Evolutionary conservation across 805 yeast genomes (phyloP).

Genomic region (Vanderwaltozyma yarrowii): DNA sequence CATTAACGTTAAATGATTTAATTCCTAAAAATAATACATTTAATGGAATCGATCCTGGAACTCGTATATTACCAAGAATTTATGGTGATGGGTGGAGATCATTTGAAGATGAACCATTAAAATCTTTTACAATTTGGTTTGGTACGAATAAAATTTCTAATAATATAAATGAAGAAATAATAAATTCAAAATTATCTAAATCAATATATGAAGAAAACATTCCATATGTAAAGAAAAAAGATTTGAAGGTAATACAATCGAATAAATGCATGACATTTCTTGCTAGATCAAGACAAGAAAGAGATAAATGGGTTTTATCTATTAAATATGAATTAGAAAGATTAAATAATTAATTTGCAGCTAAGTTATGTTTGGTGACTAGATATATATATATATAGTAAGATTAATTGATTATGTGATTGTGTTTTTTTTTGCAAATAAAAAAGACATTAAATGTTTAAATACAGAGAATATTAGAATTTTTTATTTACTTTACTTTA

Average conservation of each 20-base stretch:
- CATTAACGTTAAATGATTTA: constrained; percentile 47
- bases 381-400: background rate
- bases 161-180: background rate
- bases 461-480: no score
- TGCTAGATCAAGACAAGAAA: constrained; percentile 71
- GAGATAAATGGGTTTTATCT: constrained; percentile 67
- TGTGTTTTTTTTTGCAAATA: no score
- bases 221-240: background rate
- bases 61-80: constrained; percentile 53
- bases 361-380: no score
- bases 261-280: constrained; percentile 46
- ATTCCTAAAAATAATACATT: constrained; percentile 35
- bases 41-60: constrained; percentile 43
- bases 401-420: no score
- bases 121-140: constrained; percentile 82
- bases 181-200: background rate
- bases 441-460: no score
- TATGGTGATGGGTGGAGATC: constrained; percentile 81
- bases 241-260: background rate
- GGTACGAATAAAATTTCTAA: constrained; percentile 48
- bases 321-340: constrained; percentile 30
- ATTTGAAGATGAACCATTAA: constrained; percentile 59
- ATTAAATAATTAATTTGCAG: constrained; percentile 4
- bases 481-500: no score
- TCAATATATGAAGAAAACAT: constrained; percentile 2